Percentiles rank a stretch among this genome's conserved stretches.
These are phyloP conservation scores for Solanum sejunctum DNA, from an alignment of 257 asterid genomes.

Conservation along the genomic window DNA sequence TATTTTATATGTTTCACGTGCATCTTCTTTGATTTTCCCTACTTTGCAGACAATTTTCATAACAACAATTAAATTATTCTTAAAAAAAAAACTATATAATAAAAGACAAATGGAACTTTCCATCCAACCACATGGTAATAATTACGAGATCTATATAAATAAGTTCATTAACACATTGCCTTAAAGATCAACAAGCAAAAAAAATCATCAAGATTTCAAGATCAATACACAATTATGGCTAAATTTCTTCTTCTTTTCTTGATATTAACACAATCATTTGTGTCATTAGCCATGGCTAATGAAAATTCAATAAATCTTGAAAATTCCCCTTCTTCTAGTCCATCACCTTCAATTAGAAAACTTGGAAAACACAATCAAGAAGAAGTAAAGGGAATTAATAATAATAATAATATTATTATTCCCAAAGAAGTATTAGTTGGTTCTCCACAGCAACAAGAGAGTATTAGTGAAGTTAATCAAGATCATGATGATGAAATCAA, in stretches of 20 bases:
- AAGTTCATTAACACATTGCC: background rate
- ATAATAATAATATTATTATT: background rate
- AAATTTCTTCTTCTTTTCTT: slow-evolving; percentile 3
- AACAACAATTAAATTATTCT: background rate
- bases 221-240: background rate
- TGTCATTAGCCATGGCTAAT: slow-evolving; percentile 1
- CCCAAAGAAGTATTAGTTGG: background rate
- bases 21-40: slow-evolving; percentile 18
- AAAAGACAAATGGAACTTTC: slow-evolving; percentile 16
- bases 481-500: background rate
- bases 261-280: background rate
- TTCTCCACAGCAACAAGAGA: background rate
- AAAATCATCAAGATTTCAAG: background rate
- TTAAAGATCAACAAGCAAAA: background rate
- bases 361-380: slow-evolving; percentile 3
- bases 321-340: background rate
- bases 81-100: background rate
- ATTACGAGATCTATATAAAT: background rate
- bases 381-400: background rate
- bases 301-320: background rate
- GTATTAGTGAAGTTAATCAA: background rate
- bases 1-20: slow-evolving; percentile 26
- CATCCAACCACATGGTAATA: background rate
- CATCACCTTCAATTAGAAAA: slow-evolving; percentile 2
- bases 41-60: slow-evolving; percentile 16